Evolutionary conservation across 768 basidiomycete species (phyloP).

Genomic region (Hygrophoropsis aurantiaca): DNA sequence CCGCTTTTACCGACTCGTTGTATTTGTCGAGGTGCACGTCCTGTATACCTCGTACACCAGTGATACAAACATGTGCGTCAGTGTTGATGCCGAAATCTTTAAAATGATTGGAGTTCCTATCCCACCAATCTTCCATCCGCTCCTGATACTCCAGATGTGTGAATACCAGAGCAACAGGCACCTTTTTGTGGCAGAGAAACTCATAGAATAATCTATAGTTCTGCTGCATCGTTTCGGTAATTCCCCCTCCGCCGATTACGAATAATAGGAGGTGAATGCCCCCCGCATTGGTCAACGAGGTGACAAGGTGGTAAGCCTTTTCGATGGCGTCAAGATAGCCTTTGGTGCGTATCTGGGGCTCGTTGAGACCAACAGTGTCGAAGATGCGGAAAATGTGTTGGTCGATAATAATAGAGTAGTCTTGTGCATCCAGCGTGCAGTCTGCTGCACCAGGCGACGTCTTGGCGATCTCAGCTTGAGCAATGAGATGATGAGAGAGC

Average conservation of each 20-base stretch:
- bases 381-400: conserved; percentile 25
- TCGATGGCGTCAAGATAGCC: conserved; percentile 28
- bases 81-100: conserved; percentile 22
- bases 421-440: conserved; percentile 32
- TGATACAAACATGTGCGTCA: conserved; percentile 33
- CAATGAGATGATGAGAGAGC: conserved; percentile 44
- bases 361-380: conserved; percentile 34
- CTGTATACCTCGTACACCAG: conserved; percentile 13
- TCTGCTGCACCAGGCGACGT: conserved; percentile 29
- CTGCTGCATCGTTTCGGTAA: not conserved
- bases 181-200: conserved; percentile 6
- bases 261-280: conserved; percentile 38
- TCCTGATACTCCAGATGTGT: conserved; percentile 15
- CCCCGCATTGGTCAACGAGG: conserved; percentile 23
- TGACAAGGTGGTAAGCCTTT: conserved; percentile 35
- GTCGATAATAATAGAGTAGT: conserved; percentile 23
- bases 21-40: conserved; percentile 19
- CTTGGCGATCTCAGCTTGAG: conserved; percentile 25
- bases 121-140: conserved; percentile 33
- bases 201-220: conserved; percentile 5
- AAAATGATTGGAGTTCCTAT: conserved; percentile 24
- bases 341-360: conserved; percentile 18
- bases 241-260: conserved; percentile 5
- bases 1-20: conserved; percentile 16
- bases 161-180: conserved; percentile 13